Evolutionary conservation across 805 yeast species (phyloP), one percentile per base, ranked within the genome.

Genomic region (Candida bentonensis): DNA sequence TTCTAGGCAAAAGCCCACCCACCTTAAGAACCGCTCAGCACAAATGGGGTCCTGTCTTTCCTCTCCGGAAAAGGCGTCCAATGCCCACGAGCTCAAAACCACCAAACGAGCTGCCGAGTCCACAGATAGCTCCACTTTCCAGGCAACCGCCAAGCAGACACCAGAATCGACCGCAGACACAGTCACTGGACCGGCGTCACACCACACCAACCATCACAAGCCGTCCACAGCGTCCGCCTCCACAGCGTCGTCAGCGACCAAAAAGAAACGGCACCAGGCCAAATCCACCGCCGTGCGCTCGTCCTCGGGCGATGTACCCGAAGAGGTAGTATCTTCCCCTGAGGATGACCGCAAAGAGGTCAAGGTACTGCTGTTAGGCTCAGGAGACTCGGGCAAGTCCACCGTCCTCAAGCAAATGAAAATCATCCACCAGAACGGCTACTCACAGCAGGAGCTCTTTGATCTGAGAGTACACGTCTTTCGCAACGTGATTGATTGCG

Each of bases 301-400:
- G n/a, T 4, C 11, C 5, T 4, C 7, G 17, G 36, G 36, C 17
- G 36, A 30, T 30, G 36, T 30, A 9, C 5, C 17, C 20, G 36
- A 30, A n/a, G 36, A 30, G 17, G 20, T n/a, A 17, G 36, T 17
- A 5, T 9, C 7, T 7, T 30, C 36, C 7, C 13, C 7, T 9
- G 36, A 5, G 20, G 36, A 30, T 30, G 13, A 7, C 11, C 7
- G 44, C 45, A 46, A 70, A 49, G 83, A 76, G 47, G 76, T 79
- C 44, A 87, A 87, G 59, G 78, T 88, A 41, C 66, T 88, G 28
- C 67, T 88, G 26, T 64, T 87, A 27, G 96, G 97, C 36, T 84
- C 97, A 0, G 97, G 96, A 3, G 97, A 88, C 58, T 79, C 89
- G 43, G 96, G 97, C 3, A 88, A 88, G 59, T 82, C 95, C 2